Base-by-base conservation (phyloP, 1,284 basidiomycete species). In the Sporisorium reilianum region DNA sequence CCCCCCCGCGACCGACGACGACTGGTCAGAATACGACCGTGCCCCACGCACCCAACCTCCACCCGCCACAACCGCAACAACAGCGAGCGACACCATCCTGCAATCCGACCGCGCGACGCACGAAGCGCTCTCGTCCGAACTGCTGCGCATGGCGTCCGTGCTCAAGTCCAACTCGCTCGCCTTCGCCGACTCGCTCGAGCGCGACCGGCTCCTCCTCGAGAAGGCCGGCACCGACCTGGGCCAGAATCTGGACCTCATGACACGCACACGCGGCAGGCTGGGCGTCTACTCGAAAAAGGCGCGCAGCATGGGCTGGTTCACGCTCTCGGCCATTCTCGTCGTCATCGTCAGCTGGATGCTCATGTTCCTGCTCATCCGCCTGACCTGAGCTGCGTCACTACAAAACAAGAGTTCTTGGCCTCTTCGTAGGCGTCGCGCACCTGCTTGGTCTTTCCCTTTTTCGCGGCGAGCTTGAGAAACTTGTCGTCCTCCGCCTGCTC, bases 251-350 rank as follows among this genome's bases (percentile, higher is more conserved):
- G 75, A 77, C 63, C 64, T 84, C 28, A 83, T 84, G 81, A 84
- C 83, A 2, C 67, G 82, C 41, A 84, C 83, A 8, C 69, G 83
- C 3, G 83, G 83, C 36, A 57, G 73, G 14, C 61, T 84, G 11
- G 83, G 83, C 40, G 70, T 80, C 42, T 82, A 83, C 51, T 73
- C 73, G 22, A 78, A 79, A 26, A 80, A 78, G 46, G 83, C 79
- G 4, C 54, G 81, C 26, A 74, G 76, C 36, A 80, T 84, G 81
- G 80, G 82, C n/a, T 84, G 82, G 80, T 70, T 83, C 58, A 84
- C 82, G 18, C 69, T 84, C 54, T 59, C 64, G 11, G 69, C 67
- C 49, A 79, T 84, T 23, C 46, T 59, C 23, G 53, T 79, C 36
- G 83, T 84, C 26, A 26, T 83, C 11, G 25, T 81, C 46, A 80